Percentiles rank a stretch among this genome's conserved stretches.
Conservation (phyloP, 169 alveolate species). For the Perkinsus chesapeaki region DNA sequence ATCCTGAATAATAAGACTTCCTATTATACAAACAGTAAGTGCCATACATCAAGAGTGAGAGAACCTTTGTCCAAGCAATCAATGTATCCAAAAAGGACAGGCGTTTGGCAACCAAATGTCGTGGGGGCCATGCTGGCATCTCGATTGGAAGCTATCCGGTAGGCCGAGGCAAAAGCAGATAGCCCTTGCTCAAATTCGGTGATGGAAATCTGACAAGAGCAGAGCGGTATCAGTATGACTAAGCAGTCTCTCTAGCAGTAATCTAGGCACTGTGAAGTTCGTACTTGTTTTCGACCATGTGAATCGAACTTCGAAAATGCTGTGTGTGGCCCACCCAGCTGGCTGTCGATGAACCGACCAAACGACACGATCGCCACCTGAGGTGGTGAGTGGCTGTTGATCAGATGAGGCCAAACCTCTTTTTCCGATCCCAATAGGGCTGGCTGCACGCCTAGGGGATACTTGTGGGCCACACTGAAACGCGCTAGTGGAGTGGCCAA, state of each 20-base stretch:
- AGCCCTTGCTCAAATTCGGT: background rate
- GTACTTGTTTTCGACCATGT: background rate
- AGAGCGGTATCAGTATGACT: background rate
- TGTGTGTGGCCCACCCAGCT: background rate
- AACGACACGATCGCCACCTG: background rate
- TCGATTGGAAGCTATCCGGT: background rate
- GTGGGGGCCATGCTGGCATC: background rate
- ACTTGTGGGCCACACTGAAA: background rate
- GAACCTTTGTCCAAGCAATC: background rate
- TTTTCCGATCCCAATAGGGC: background rate
- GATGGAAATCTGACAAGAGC: background rate
- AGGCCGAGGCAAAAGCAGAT: background rate
- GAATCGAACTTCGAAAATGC: background rate
- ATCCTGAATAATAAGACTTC: background rate
- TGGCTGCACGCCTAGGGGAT: background rate
- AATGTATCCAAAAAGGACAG: background rate
- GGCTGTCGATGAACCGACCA: background rate
- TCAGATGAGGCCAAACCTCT: background rate
- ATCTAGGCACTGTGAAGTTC: too few relatives aligned
- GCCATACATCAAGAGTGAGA: background rate
- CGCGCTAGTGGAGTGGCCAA: background rate
- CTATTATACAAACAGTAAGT: background rate
- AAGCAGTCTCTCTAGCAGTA: too few relatives aligned
- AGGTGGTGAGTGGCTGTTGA: background rate
- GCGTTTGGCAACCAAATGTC: background rate